Conservation (phyloP, 768 basidiomycete species). For the Collybia sp. region DNA sequence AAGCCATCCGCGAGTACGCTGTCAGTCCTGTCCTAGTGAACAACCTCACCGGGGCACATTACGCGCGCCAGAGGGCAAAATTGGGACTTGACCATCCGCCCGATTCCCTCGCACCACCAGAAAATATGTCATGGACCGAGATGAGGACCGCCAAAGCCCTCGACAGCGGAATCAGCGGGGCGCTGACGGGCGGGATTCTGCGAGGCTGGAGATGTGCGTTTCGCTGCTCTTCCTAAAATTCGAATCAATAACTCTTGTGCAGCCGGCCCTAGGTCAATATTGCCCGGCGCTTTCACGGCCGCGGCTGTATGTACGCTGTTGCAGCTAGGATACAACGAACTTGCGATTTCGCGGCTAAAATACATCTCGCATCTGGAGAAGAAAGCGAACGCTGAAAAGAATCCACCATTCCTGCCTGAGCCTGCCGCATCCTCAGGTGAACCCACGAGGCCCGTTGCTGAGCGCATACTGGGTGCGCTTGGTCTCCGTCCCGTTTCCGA, state of each 20-base stretch:
- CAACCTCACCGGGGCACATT: slow-evolving; percentile 41
- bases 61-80: slow-evolving; percentile 35
- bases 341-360: slow-evolving; percentile 55
- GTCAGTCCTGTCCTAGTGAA: slow-evolving; percentile 57
- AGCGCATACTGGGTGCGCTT: slow-evolving; percentile 38
- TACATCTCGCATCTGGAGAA: slow-evolving; percentile 38
- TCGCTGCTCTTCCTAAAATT: background rate
- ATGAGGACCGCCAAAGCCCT: slow-evolving; percentile 56
- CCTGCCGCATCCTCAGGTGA: background rate
- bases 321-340: slow-evolving; percentile 70
- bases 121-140: slow-evolving; percentile 39
- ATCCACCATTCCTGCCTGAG: slow-evolving; percentile 6
- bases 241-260: slow-evolving; percentile 3
- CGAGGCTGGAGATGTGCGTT: slow-evolving; percentile 54
- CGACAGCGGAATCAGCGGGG: slow-evolving; percentile 74
- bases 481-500: slow-evolving; percentile 60
- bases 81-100: slow-evolving; percentile 13
- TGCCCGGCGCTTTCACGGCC: slow-evolving; percentile 58
- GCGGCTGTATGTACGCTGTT: slow-evolving; percentile 53
- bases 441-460: slow-evolving; percentile 18
- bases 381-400: slow-evolving; percentile 10
- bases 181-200: slow-evolving; percentile 56
- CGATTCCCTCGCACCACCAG: slow-evolving; percentile 1
- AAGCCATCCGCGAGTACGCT: slow-evolving; percentile 76
- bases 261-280: slow-evolving; percentile 60